These are phyloP conservation scores for Lyophyllum semitale DNA, from an alignment of 768 basidiomycete species.

Conservation along the genomic window DNA sequence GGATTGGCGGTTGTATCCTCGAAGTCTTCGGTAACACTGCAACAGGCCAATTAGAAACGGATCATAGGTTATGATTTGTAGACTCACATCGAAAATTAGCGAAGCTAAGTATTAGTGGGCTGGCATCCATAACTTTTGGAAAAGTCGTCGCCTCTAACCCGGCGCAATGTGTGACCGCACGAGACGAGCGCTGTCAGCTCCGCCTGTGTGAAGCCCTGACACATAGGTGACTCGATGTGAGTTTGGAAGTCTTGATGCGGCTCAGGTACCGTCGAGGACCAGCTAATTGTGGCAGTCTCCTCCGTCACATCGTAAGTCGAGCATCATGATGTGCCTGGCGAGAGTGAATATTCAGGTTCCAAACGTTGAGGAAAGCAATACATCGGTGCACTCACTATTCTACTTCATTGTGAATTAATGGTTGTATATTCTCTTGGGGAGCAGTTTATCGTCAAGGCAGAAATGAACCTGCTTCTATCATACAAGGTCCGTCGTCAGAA, in stretches of 20 bases:
- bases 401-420: too few relatives aligned
- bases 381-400: too few relatives aligned
- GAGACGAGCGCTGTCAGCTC: constrained; percentile 36
- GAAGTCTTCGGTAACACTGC: neutral
- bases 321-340: too few relatives aligned
- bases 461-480: too few relatives aligned
- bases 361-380: too few relatives aligned
- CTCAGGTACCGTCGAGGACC: constrained; percentile 32
- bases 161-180: constrained; percentile 35
- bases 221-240: constrained; percentile 25
- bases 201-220: constrained; percentile 28
- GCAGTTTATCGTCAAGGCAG: too few relatives aligned
- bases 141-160: constrained; percentile 29
- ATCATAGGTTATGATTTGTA: neutral
- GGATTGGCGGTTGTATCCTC: neutral
- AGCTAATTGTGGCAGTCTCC: too few relatives aligned
- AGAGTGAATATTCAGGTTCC: too few relatives aligned
- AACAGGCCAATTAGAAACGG: neutral
- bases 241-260: constrained; percentile 24
- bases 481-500: too few relatives aligned
- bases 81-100: constrained; percentile 1
- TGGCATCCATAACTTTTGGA: constrained; percentile 16
- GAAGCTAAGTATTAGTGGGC: neutral
- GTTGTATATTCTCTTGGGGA: too few relatives aligned
- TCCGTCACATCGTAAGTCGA: too few relatives aligned